Evolutionary conservation across 345 rosid species (phyloP), one percentile per base, ranked within the genome.

Genomic region (Toxicodendron radicans): DNA sequence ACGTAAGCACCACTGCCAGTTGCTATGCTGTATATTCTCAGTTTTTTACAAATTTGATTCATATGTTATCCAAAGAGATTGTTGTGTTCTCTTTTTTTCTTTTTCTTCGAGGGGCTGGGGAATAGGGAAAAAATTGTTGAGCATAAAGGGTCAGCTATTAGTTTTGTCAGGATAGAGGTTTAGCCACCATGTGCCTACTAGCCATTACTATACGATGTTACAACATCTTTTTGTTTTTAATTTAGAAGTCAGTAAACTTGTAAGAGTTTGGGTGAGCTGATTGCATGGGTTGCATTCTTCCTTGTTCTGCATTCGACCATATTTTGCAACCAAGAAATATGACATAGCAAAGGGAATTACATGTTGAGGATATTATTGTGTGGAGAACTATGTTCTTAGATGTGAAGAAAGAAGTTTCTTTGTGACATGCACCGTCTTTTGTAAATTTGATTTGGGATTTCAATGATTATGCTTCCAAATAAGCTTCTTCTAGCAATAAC

Each of bases 1-100:
- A 59, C 53, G 81, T 67, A 69, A 81, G 75, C 71, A 61, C 16
- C 64, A 16, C 54, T 9, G 13, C 65, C 41, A 32, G 13, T 66
- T 48, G 51, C 4, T 30, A 16, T 38, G 54, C 35, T 23, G 6
- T 45, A 9, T 43, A 43, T 56, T 41, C 49, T 27, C 38, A 17
- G 4, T 33, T 57, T 58, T 38, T 38, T 58, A 1, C 8, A 24
- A 43, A 56, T 41, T 32, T 52, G 24, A 49, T 51, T 20, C 23
- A 3, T 54, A 5, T 69, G n/a, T 52, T 56, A 10, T 56, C 43
- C 70, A 32, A n/a, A 8, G 41, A 38, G 24, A 68, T 3, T 30
- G 9, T 32, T 17, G 3, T 69, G 13, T 3, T 54, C 14, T 43
- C 24, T 11, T 7, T 43, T 38, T 69, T 7, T 3, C 12, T 2